These are phyloP conservation scores for Chloromonas sp. DNA, from an alignment of 163 green algal genomes.

Conservation along the genomic window DNA sequence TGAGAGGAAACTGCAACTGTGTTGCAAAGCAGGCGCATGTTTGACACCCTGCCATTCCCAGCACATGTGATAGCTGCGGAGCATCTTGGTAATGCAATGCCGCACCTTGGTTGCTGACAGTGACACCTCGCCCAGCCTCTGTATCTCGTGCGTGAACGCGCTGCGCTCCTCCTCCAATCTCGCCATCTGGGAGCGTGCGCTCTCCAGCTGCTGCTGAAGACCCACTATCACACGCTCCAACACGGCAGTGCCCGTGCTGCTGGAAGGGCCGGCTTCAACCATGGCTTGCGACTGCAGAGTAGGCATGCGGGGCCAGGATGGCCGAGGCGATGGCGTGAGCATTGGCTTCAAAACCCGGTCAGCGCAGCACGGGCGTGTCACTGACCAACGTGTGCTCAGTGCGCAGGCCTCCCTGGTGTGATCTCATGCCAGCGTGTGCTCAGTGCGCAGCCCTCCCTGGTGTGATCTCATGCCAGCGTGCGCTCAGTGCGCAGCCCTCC, in stretches of 20 bases:
- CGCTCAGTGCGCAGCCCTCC: too few relatives aligned
- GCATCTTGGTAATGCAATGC: too few relatives aligned
- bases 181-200: background rate
- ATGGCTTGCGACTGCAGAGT: background rate
- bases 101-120: background rate
- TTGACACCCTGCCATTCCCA: too few relatives aligned
- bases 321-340: background rate
- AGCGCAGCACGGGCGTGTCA: background rate
- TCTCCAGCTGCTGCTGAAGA: background rate
- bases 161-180: background rate
- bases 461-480: too few relatives aligned
- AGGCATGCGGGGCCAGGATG: background rate
- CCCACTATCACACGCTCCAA: background rate
- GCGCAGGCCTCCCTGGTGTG: too few relatives aligned
- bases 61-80: too few relatives aligned
- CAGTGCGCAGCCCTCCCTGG: too few relatives aligned
- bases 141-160: background rate
- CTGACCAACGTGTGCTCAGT: too few relatives aligned
- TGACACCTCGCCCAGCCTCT: background rate
- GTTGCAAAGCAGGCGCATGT: too few relatives aligned
- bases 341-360: background rate
- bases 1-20: too few relatives aligned
- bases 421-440: too few relatives aligned
- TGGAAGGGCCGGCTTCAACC: background rate
- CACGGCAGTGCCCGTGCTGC: too few relatives aligned